Evolutionary conservation across 768 basidiomycete genomes (phyloP).

Genomic region (Leccinum boreale): DNA sequence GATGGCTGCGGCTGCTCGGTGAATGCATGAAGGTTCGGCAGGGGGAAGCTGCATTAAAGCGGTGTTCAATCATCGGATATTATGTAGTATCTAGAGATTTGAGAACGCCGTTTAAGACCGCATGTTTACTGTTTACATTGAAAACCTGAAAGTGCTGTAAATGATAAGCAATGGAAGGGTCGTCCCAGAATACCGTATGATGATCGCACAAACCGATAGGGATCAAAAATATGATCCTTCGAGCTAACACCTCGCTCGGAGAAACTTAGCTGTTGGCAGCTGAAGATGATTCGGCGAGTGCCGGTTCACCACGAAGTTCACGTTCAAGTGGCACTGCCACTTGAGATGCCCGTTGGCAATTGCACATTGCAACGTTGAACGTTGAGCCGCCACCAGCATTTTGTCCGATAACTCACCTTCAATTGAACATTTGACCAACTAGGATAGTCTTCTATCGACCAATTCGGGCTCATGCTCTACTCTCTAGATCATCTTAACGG

Average conservation of each 20-base stretch:
- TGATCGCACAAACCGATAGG: too few species aligned
- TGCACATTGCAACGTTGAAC: too few species aligned
- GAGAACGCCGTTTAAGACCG: not conserved
- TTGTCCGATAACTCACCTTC: too few species aligned
- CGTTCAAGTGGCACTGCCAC: too few species aligned
- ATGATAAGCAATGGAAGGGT: not conserved
- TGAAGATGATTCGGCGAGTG: too few species aligned
- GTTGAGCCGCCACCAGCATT: too few species aligned
- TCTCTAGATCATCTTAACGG: not conserved
- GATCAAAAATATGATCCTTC: not conserved
- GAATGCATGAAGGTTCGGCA: not conserved
- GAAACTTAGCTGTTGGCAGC: too few species aligned
- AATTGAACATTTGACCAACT: too few species aligned
- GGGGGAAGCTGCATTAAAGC: not conserved
- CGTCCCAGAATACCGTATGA: not conserved
- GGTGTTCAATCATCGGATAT: conserved; percentile 4
- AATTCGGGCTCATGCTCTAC: not conserved
- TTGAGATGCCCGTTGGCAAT: too few species aligned
- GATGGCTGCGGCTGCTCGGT: not conserved
- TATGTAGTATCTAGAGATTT: not conserved
- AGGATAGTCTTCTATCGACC: not conserved
- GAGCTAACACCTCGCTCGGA: too few species aligned
- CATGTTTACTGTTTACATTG: not conserved
- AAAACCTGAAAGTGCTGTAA: not conserved
- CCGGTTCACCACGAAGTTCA: too few species aligned